A percentile compares a stretch with the other conserved stretches of the same genome.
These are phyloP conservation scores for Lipomyces mesembrius DNA, from an alignment of 805 yeast species.

Conservation along the genomic window DNA sequence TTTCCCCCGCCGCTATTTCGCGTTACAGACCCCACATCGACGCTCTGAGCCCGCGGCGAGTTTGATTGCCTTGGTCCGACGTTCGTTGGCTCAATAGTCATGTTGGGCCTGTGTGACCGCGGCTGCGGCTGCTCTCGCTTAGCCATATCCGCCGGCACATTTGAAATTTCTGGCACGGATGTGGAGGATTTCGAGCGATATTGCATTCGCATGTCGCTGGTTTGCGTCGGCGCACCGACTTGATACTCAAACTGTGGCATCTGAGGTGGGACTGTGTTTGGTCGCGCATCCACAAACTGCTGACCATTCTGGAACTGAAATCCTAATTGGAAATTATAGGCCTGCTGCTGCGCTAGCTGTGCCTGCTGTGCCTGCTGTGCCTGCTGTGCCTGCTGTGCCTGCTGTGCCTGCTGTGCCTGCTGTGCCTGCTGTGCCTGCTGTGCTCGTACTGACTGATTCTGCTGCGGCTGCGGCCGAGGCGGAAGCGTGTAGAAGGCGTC, in stretches of 20 bases:
- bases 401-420: slow-evolving; percentile 12
- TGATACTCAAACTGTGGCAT: not conserved
- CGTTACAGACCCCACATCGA: not conserved
- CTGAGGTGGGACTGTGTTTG: slow-evolving; percentile 2
- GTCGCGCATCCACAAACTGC: slow-evolving; percentile 1
- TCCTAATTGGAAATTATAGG: slow-evolving; percentile 1
- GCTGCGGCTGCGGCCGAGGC: slow-evolving; percentile 13
- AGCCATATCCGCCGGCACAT: not conserved
- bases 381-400: no score
- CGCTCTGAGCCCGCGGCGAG: slow-evolving; percentile 6
- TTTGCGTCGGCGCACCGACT: not conserved
- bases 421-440: slow-evolving; percentile 14
- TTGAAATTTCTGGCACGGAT: not conserved
- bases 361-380: slow-evolving; percentile 15
- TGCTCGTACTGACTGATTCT: slow-evolving; percentile 5
- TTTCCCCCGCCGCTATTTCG: not conserved
- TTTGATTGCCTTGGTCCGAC: not conserved
- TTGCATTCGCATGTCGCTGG: not conserved
- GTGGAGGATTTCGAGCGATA: slow-evolving; percentile 7
- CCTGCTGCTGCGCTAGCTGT: slow-evolving; percentile 19
- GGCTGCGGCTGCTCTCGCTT: slow-evolving; percentile 14
- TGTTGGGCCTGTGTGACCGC: slow-evolving; percentile 12
- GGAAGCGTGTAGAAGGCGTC: not conserved
- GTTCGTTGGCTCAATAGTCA: not conserved
- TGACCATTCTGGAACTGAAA: not conserved